Evolutionary conservation across 2,329 filamentous ascomycete genomes (phyloP), one percentile per base, ranked within the genome.

Genomic region (Clarireedia homoeocarpa): DNA sequence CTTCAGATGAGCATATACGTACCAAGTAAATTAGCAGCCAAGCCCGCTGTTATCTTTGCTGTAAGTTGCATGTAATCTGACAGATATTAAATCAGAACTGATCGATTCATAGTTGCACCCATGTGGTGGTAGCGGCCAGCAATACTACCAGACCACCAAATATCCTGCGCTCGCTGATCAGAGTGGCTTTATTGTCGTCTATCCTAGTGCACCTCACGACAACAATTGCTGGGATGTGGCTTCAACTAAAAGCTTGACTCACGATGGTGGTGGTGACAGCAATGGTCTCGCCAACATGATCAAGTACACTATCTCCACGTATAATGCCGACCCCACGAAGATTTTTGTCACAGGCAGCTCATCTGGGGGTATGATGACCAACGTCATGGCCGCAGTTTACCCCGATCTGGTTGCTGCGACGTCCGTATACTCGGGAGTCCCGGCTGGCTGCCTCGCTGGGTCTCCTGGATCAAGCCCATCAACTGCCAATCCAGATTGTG

Each of bases 141-240:
- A 27, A 20, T 62, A 59, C 42, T 67, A 61, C 24, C 59, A 60
- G 1, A 58, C 51, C 23, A 65, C 69, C 20, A 57, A 77, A 9
- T 85, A 79, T 67, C 75, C 77, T 23, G 69, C 72, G 2, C 70
- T 81, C 12, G 77, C 81, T 6, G 75, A 77, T 58, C 62, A 71
- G 51, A 72, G 81, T 55, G 80, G 79, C 38, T 83, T 79, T 68
- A 81, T 85, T 53, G 74, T 79, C 58, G 78, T 84, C 65, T 84
- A 81, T 66, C 79, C 79, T 1, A 72, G 75, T 61, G 75, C 74
- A 2, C 77, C 76, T 0, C 76, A 80, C 64, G 67, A 76, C 77
- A 74, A 71, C 2, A 70, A 67, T 61, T 83, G 80, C 70, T 84
- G 79, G 78, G 81, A 84, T 58, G 80, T 83, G 2, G 75, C 75